Base-by-base conservation (phyloP, 192 early-diverging fungal genomes). In the Neocallimastix lanati region DNA sequence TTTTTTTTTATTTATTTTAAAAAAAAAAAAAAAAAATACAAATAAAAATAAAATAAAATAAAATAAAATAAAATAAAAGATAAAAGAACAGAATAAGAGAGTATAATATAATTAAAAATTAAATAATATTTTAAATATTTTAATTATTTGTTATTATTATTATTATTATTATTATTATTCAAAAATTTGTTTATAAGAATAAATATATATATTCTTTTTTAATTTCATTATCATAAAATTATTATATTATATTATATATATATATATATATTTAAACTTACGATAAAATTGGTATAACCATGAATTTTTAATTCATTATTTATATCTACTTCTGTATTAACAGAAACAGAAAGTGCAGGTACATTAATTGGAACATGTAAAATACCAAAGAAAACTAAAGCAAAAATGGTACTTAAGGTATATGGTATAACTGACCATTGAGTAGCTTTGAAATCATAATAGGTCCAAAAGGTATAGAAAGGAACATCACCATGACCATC, bases 361-460 rank as follows among this genome's bases (percentile, higher is more conserved):
- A 98, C 92, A 82, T 98, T 99, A 82, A 99, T 97, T 7, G 97
- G 96, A 11, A 99, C 97, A 84, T 99, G 96, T 29, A 99, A 84
- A 77, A 99, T 91, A 77, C 95, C 81, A 29, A 81, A 81, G 28
- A 81, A 80, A 15, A 29, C 28, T 9, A 80, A n/a, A 28, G 81
- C 78, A 28, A 80, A 79, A 29, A 81, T 79, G 12, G 81, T 80
- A 27, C 81, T 27, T 27, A 80, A 11, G 14, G 28, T 84, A 84
- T 40, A 78, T 0, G 84, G 80, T 15, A 88, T 78, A 3, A 85
- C 87, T 13, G 77, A 77, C 88, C 88, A 89, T 27, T 84, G 58
- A 13, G 83, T 81, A 12, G 79, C 58, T 16, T 79, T 82, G 33
- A 87, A 78, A 79, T 88, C 89, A 83, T 84, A 94, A 82, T 93